phyloP scores from a whole-genome alignment of 768 basidiomycete species.

The Fibroporia radiculosa region DNA sequence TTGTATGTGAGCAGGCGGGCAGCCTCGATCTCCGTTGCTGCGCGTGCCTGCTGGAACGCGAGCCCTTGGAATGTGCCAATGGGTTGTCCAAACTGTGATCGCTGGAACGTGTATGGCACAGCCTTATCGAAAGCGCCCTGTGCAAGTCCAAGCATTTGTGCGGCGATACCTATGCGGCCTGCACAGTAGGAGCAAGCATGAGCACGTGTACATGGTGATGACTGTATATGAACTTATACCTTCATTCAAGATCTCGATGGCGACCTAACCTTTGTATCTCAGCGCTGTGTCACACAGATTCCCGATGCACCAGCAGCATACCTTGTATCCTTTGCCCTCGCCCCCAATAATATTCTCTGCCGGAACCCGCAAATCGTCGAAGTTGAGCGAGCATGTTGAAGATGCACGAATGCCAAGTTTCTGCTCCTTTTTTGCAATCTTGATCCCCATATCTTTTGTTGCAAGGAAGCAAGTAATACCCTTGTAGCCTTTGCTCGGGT shows the following conservation, averaged over 20 bases:
- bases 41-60: slow-evolving; percentile 89
- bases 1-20: slow-evolving; percentile 94
- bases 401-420: slow-evolving; percentile 96
- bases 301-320: slow-evolving; percentile 14
- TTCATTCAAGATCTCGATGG: slow-evolving; percentile 95
- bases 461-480: slow-evolving; percentile 98
- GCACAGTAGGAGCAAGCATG: not conserved
- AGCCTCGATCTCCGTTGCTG: slow-evolving; percentile 83
- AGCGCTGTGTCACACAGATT: not conserved
- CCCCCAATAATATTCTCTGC: slow-evolving; percentile 89
- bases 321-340: slow-evolving; percentile 89
- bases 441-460: slow-evolving; percentile 92
- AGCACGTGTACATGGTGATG: no score
- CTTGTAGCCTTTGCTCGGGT: slow-evolving; percentile 94
- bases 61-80: slow-evolving; percentile 95
- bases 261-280: slow-evolving; percentile 36
- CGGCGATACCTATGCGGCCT: slow-evolving; percentile 95
- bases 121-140: slow-evolving; percentile 95
- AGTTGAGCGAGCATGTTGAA: slow-evolving; percentile 89
- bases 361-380: slow-evolving; percentile 87
- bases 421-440: slow-evolving; percentile 98
- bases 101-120: slow-evolving; percentile 91
- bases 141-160: slow-evolving; percentile 97
- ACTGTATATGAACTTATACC: no score
- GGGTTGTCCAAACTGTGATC: slow-evolving; percentile 90